Percentiles rank a stretch among this genome's conserved stretches.
phyloP scores from a whole-genome alignment of 202 grass and related monocot species.

The Schoenoplectus tabernaemontani region DNA sequence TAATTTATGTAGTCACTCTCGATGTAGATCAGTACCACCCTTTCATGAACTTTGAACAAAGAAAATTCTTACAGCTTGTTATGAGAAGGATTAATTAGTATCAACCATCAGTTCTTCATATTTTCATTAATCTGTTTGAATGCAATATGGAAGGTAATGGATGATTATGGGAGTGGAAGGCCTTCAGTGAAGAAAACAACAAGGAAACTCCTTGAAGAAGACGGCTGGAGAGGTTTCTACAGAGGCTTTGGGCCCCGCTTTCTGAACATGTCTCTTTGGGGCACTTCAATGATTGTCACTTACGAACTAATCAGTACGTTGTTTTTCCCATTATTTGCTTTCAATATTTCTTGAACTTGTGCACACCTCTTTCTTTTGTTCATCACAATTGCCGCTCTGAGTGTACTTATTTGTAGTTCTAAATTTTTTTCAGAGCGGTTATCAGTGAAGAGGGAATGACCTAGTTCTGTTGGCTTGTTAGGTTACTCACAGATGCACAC shows the following conservation, averaged over 20 bases:
- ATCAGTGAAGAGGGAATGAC: constrained; percentile 49
- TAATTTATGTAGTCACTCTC: not conserved
- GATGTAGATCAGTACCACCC: not conserved
- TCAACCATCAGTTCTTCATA: not conserved
- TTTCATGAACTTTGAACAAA: not conserved
- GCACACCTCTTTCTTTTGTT: not conserved
- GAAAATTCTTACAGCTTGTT: not conserved
- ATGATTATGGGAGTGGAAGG: constrained; percentile 65
- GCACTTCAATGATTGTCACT: constrained; percentile 98
- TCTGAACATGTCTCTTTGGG: constrained; percentile 98
- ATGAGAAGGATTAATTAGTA: not conserved
- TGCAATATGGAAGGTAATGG: constrained; percentile 55
- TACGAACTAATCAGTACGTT: constrained; percentile 91
- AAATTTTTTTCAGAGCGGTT: constrained; percentile 47
- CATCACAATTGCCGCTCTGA: not conserved
- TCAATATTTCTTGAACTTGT: not conserved
- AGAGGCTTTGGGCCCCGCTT: constrained; percentile 86
- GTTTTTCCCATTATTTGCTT: not conserved
- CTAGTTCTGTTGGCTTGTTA: not conserved
- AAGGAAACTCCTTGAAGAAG: constrained; percentile 59
- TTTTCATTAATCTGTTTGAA: not conserved
- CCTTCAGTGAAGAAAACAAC: constrained; percentile 72
- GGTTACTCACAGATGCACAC: not conserved
- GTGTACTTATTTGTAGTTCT: constrained; percentile 1
- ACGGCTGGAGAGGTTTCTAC: constrained; percentile 89